Evolutionary conservation across 345 rosid species (phyloP).

Genomic region (Brassica incana): DNA sequence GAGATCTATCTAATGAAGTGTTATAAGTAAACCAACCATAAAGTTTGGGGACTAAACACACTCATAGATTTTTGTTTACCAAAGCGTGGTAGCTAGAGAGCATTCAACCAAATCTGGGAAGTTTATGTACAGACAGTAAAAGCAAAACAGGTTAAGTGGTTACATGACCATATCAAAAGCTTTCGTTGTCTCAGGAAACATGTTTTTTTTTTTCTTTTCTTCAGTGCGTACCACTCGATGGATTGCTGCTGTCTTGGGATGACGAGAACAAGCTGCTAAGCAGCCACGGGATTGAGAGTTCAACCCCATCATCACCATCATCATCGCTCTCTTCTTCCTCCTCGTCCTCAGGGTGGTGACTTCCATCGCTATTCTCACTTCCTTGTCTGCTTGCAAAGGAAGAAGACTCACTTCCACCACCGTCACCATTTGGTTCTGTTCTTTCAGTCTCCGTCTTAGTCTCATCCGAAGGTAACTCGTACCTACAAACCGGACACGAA

Average conservation of each 20-base stretch:
- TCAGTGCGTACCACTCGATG: neutral
- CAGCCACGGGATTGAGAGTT: conserved; percentile 37
- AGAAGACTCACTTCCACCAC: conserved; percentile 33
- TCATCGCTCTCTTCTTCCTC: conserved; percentile 6
- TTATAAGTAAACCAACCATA: too few species aligned
- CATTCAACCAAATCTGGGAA: conserved; percentile 17
- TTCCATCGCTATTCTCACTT: neutral
- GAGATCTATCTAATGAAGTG: too few species aligned
- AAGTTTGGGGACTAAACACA: neutral
- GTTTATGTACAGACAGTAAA: conserved; percentile 18
- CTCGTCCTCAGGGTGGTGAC: neutral
- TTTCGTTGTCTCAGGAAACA: neutral
- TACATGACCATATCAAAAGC: conserved; percentile 13
- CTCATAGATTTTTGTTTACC: neutral
- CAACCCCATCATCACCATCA: neutral
- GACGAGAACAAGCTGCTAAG: conserved; percentile 34
- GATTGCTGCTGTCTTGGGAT: conserved; percentile 26
- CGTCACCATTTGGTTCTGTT: conserved; percentile 16
- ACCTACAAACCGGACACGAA: conserved; percentile 87
- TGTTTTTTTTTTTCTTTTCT: neutral
- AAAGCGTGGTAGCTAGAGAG: neutral
- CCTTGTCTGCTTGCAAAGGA: conserved; percentile 21
- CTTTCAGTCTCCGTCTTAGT: conserved; percentile 54
- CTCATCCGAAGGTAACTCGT: conserved; percentile 69
- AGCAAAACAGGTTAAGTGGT: neutral